These are phyloP conservation scores for Xylaria sp. DNA, from an alignment of 2,329 filamentous ascomycete genomes.

Conservation along the genomic window DNA sequence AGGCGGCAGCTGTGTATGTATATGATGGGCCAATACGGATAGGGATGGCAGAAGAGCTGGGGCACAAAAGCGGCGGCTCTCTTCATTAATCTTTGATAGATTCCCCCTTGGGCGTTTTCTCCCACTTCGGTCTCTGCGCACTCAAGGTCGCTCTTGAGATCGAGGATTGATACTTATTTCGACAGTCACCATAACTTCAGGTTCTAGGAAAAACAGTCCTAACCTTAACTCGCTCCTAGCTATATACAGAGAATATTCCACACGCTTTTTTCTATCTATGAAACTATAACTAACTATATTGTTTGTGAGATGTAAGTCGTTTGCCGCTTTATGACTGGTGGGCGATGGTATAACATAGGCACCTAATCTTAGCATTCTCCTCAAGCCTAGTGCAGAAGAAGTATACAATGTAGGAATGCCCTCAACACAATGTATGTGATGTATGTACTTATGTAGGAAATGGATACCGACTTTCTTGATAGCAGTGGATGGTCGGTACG, in stretches of 20 bases:
- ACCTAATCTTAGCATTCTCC: background rate
- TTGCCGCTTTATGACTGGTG: background rate
- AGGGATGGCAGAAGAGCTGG: slow-evolving; percentile 40
- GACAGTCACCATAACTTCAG: slow-evolving; percentile 45
- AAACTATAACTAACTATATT: slow-evolving; percentile 24
- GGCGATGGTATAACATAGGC: background rate
- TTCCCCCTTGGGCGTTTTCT: slow-evolving; percentile 44
- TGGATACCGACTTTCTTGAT: no score
- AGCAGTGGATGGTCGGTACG: no score
- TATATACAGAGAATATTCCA: slow-evolving; percentile 46
- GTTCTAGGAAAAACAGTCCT: slow-evolving; percentile 45
- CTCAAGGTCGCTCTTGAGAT: slow-evolving; percentile 45
- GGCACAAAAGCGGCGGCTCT: slow-evolving; percentile 42
- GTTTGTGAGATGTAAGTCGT: background rate
- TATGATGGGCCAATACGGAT: slow-evolving; percentile 44
- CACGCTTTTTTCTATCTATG: background rate
- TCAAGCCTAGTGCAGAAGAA: background rate
- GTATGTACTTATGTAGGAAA: no score
- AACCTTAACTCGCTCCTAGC: slow-evolving; percentile 37
- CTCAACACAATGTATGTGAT: no score
- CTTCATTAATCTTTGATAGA: slow-evolving; percentile 48
- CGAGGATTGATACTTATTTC: slow-evolving; percentile 41
- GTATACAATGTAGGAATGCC: no score
- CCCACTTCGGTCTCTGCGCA: slow-evolving; percentile 42
- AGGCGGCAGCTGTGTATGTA: slow-evolving; percentile 42